Base-by-base conservation (phyloP, 805 yeast species). In the Metschnikowia peoriensis region DNA sequence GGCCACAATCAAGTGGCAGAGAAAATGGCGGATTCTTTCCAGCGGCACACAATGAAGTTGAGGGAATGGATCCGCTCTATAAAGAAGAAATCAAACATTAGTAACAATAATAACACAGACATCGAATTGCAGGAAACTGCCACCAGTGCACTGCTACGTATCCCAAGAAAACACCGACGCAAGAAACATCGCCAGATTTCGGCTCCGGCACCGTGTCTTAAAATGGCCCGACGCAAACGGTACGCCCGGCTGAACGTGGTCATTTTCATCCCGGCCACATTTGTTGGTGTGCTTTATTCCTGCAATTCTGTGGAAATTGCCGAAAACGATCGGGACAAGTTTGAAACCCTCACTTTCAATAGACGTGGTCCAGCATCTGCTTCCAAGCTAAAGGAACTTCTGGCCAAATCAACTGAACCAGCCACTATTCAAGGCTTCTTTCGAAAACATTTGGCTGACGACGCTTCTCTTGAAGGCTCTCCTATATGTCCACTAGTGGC, bases 251-350 rank as follows among this genome's bases (percentile, higher is more conserved):
- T 82, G 46, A 66, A 74, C 29, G 47, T 76, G 10, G 73, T 79
- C 1, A 61, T 82, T 7, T 83, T 74, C 60, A 68, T 80, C 14
- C 89, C 90, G 0, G 70, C 75, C 16, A 76, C 83, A 0, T 80
- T 81, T 68, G 80, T 87, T 2, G 93, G 92, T 6, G 90, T 84
- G 0, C 58, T 86, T 1, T 87, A 77, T 64, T 75, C 75, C 50
- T 83, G 88, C 28, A 16, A 38, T 11, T 15, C 29, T 6, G 27
- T 28, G 27, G 29, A n/a, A 17, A 6, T 6, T 5, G 8, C 6
- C 7, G 6, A 17, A 9, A 11, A 6, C 4, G 43, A 22, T 9
- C n/a, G 27, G n/a, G 22, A 7, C 22, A 27, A 27, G 22, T 12
- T 12, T 32, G 35, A 12, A 32, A 32, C 10, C 6, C 10, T 2